phyloP scores from a whole-genome alignment of 805 yeast genomes.

The Saccharomycodes ludwigii region DNA sequence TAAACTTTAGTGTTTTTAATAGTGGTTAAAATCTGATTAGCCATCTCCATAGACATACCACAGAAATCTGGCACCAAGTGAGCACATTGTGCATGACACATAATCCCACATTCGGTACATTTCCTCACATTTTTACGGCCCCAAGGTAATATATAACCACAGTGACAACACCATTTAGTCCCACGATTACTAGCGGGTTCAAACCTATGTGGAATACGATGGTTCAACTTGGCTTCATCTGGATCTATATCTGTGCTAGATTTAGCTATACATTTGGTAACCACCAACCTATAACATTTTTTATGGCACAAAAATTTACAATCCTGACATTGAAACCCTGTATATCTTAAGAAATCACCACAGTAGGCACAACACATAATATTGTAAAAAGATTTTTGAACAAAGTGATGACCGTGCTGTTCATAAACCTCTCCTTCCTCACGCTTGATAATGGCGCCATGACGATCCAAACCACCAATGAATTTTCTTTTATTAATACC shows the following conservation, averaged over 20 bases:
- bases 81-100: conserved; percentile 88
- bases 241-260: conserved; percentile 56
- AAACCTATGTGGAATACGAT: conserved; percentile 93
- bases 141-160: conserved; percentile 94
- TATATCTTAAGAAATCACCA: conserved; percentile 83
- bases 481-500: conserved; percentile 32
- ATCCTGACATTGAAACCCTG: conserved; percentile 81
- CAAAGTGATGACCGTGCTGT: conserved; percentile 95
- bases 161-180: conserved; percentile 99
- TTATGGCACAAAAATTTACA: conserved; percentile 72
- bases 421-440: conserved; percentile 81
- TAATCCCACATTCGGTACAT: conserved; percentile 86
- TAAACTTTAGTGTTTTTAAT: conserved; percentile 52
- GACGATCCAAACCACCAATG: conserved; percentile 74
- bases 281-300: conserved; percentile 69
- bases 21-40: conserved; percentile 75
- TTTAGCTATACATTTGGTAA: conserved; percentile 73
- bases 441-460: conserved; percentile 94
- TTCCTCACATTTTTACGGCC: conserved; percentile 86
- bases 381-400: conserved; percentile 87
- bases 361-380: conserved; percentile 97
- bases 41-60: conserved; percentile 97
- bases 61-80: conserved; percentile 96
- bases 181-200: conserved; percentile 87
- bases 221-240: conserved; percentile 77